A percentile compares a stretch with the other conserved stretches of the same genome.
These are phyloP conservation scores for Bathelium albidoporum DNA, from an alignment of 495 filamentous ascomycete genomes.

Conservation along the genomic window DNA sequence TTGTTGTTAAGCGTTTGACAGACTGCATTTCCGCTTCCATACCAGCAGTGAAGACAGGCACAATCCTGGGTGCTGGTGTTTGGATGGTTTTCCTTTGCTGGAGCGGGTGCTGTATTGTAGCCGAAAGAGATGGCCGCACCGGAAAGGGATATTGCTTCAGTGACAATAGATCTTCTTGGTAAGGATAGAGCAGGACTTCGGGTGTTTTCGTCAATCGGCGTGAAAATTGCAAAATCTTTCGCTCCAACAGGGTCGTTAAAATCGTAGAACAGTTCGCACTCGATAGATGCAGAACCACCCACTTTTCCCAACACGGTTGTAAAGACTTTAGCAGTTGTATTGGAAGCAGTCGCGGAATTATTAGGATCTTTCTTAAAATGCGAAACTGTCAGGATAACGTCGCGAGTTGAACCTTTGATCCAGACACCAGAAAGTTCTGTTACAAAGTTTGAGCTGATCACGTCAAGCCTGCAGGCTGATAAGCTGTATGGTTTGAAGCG, in stretches of 20 bases:
- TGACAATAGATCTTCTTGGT: not conserved
- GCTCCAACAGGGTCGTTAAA: not conserved
- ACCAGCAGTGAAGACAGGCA: not conserved
- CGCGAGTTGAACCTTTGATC: not conserved
- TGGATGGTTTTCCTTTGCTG: not conserved
- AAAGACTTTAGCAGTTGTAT: not conserved
- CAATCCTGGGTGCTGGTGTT: not conserved
- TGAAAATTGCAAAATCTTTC: not conserved
- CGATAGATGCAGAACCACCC: not conserved
- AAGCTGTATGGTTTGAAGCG: not conserved
- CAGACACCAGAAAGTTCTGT: conserved; percentile 1
- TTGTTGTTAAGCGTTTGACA: not conserved
- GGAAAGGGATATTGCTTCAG: not conserved
- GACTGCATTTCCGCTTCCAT: not conserved
- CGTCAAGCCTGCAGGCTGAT: not conserved
- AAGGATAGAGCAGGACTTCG: not conserved
- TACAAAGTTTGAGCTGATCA: not conserved
- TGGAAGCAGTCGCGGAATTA: not conserved
- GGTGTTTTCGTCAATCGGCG: not conserved
- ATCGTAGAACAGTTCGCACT: not conserved
- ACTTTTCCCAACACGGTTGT: not conserved
- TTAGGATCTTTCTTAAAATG: not conserved
- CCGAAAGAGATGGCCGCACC: not conserved
- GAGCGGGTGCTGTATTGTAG: not conserved
- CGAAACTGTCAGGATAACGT: not conserved